Base-by-base conservation (phyloP, 2,329 filamentous ascomycete genomes). In the Myrmaecium sp. region DNA sequence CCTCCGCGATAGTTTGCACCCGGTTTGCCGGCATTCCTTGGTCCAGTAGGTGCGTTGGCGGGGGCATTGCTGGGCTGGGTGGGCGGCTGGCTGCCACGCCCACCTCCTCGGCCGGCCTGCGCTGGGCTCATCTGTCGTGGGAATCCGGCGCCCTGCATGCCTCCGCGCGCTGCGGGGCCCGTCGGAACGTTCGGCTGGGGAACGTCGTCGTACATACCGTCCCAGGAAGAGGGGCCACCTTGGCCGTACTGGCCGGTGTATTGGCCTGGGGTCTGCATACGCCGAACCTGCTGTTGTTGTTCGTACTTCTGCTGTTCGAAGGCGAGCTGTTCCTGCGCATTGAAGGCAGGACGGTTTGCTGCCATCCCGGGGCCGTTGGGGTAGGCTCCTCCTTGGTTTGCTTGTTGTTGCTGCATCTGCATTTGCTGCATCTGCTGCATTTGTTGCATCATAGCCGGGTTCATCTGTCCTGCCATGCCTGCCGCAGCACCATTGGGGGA, bases 161-260 rank as follows among this genome's bases (percentile, higher is more conserved):
- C 49, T 31, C 58, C 53, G 30, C 51, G 50, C 34, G 56, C 54
- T 31, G 54, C 51, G 26, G 63, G 60, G 24, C 59, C 64, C 10
- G 56, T 59, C 36, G 55, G 60, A 38, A 74, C 66, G 40, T 74
- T 74, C 4, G 81, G 81, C 46, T 86, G 81, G 10, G 83, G 84
- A 2, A 84, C 80, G 48, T 94, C 86, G 47, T 95, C 86, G 51
- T 94, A 95, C 83, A 93, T 93, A 43, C 86, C 86, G 51, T 95
- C 86, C 83, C 84, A 94, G 21, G 76, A 84, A 14, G 79, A 81
- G n/a, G 77, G 76, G 10, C 71, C 72, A 23, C 69, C 71, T 30
- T 59, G 58, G 19, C 56, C 65, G 49, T 47, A 52, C 23, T 36
- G 33, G 9, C 24, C 26, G 9, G 11, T 13, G 27, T 38, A 30